Conservation (phyloP, 164 flowering plant genomes). For the Macadamia integrifolia region DNA sequence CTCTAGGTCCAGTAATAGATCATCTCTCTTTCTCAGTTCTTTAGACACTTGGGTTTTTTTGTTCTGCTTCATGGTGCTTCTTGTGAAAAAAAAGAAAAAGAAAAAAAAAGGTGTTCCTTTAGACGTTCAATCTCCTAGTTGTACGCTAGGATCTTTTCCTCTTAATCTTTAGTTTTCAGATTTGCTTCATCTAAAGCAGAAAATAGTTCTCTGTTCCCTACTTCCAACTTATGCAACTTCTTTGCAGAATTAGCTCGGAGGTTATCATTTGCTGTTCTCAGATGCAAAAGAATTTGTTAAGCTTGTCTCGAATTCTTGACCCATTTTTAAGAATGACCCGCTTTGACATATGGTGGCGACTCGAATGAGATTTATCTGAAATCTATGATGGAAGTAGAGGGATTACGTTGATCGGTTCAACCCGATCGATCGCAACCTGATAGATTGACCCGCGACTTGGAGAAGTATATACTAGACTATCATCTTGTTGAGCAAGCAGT, state of each 20-base stretch:
- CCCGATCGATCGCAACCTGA: no score
- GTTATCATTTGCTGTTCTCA: constrained; percentile 34
- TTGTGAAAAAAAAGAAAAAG: constrained; percentile 31
- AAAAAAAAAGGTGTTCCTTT: constrained; percentile 25
- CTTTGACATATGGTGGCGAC: no score
- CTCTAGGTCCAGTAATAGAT: constrained; percentile 30
- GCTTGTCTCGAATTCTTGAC: no score
- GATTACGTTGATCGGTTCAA: no score
- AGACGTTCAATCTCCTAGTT: constrained; percentile 35
- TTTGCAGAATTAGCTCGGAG: constrained; percentile 28
- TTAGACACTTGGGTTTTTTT: constrained; percentile 19
- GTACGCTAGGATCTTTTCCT: constrained; percentile 20
- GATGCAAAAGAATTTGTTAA: constrained; percentile 16
- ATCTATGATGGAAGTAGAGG: no score
- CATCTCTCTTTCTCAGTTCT: constrained; percentile 40
- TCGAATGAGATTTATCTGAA: no score
- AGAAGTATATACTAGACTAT: no score
- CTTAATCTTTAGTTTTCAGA: constrained; percentile 31
- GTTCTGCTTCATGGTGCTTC: constrained; percentile 39
- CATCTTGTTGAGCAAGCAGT: no score
- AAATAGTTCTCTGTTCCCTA: constrained; percentile 30
- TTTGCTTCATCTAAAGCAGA: constrained; percentile 46
- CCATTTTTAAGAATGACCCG: no score
- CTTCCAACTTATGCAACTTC: constrained; percentile 35
- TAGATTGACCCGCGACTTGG: no score